Base-by-base conservation (phyloP, 2,329 filamentous ascomycete genomes). In the Blumeria graminis region DNA sequence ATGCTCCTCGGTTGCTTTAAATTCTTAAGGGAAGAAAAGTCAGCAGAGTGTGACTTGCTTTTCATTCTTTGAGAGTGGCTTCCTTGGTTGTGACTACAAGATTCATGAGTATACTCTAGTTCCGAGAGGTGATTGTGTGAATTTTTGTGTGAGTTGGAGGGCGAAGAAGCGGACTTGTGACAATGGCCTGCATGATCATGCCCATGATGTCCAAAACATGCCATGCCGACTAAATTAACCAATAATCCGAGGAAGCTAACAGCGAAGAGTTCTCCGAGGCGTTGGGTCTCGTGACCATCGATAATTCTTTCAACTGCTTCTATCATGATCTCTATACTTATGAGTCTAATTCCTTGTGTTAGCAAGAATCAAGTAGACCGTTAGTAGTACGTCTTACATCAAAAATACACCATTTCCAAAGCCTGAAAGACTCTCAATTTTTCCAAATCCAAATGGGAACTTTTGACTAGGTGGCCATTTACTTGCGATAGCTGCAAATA, bases 361-460 rank as follows among this genome's bases (percentile, higher is more conserved):
- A n/a, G 41, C 32, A 50, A 28, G 9, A 11, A 41, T 41, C 11
- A 1, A 32, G 22, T 5, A 1, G 3, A 38, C 6, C 65, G 14
- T 11, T 9, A 32, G 2, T 28, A 38, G 28, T 11, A 14, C 6
- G 18, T 64, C 80, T 68, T 70, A 88, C 83, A 98, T 84, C 52
- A 98, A 71, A 62, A 98, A 90, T 33, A 98, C 83, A 7, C 92
- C 92, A 65, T 98, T 98, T 62, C 86, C 92, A 68, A 98, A 95
- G 0, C 92, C 92, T 58, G 90, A 94, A 57, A 98, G 72, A 0
- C 88, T 95, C 70, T 98, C 92, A 57, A 98, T 86, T 69, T 96
- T 98, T 58, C 90, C 89, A 67, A 94, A 92, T 0, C 92, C 92
- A 65, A 95, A 96, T 0, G 92, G 92, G 63, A 94, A 96, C 18